Evolutionary conservation across 768 basidiomycete genomes (phyloP).

Genomic region (Russula sp.): DNA sequence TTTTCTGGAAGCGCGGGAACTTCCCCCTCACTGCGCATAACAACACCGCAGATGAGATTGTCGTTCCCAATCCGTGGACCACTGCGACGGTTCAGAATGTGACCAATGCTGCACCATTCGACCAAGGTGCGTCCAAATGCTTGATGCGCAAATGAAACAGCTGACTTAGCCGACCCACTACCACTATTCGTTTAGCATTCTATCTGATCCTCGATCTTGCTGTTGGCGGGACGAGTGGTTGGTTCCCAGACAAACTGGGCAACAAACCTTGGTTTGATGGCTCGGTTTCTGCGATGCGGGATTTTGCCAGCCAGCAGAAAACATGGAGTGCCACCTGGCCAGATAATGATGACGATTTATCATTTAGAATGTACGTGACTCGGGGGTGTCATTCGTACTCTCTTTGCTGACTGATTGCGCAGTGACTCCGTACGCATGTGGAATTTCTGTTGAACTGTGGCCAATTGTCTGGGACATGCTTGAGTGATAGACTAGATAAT

Average conservation of each 20-base stretch:
- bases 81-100: conserved; percentile 29
- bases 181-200: conserved; percentile 43
- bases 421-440: conserved; percentile 34
- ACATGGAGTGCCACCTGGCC: conserved; percentile 79
- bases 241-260: conserved; percentile 57
- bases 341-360: conserved; percentile 46
- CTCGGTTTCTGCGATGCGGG: conserved; percentile 56
- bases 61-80: conserved; percentile 44
- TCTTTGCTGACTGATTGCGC: not conserved
- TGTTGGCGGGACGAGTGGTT: conserved; percentile 73
- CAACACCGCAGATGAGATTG: conserved; percentile 32
- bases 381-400: not conserved
- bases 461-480: not conserved
- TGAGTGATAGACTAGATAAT: not conserved
- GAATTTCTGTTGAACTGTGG: conserved; percentile 23
- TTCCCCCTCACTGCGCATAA: conserved; percentile 47
- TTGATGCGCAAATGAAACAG: not conserved
- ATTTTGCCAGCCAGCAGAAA: conserved; percentile 53
- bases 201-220: conserved; percentile 77
- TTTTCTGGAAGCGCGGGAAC: conserved; percentile 45
- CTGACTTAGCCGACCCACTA: not conserved
- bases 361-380: conserved; percentile 54
- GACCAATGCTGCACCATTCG: conserved; percentile 48
- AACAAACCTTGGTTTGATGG: conserved; percentile 60
- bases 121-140: conserved; percentile 33